Percentiles rank a stretch among this genome's conserved stretches.
Evolutionary conservation across 2,329 filamentous ascomycete genomes (phyloP).

Genomic region (Aspergillus brunneoviolaceus): DNA sequence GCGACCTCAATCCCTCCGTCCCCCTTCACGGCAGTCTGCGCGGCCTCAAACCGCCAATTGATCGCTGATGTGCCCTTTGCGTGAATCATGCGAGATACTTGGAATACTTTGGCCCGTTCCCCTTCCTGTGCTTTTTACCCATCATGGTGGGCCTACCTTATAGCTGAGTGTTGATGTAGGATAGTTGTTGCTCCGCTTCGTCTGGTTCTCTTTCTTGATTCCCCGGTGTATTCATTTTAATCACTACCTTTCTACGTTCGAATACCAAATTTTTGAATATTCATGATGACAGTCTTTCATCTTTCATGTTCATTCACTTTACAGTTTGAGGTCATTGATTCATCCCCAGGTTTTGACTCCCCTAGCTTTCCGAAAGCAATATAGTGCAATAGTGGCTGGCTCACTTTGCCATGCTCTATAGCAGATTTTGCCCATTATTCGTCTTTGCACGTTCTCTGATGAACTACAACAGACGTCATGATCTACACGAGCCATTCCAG

Average conservation of each 20-base stretch:
- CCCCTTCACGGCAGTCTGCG: slow-evolving; percentile 11
- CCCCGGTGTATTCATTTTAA: not conserved
- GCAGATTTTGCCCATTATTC: too few relatives aligned
- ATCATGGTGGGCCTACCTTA: not conserved
- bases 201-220: not conserved
- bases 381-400: too few relatives aligned
- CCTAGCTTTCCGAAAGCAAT: too few relatives aligned
- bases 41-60: slow-evolving; percentile 17
- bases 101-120: too few relatives aligned
- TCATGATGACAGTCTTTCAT: not conserved
- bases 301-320: not conserved
- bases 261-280: not conserved
- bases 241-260: not conserved
- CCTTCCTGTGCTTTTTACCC: too few relatives aligned
- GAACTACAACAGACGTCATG: too few relatives aligned
- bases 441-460: too few relatives aligned
- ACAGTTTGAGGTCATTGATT: too few relatives aligned
- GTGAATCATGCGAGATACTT: not conserved
- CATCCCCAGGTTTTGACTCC: too few relatives aligned
- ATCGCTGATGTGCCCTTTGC: not conserved
- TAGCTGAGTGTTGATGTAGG: not conserved
- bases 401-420: too few relatives aligned
- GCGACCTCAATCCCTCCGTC: slow-evolving; percentile 14
- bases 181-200: not conserved
- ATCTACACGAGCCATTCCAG: too few relatives aligned